Conservation (phyloP, 345 rosid genomes). For the Citrus hindsii region DNA sequence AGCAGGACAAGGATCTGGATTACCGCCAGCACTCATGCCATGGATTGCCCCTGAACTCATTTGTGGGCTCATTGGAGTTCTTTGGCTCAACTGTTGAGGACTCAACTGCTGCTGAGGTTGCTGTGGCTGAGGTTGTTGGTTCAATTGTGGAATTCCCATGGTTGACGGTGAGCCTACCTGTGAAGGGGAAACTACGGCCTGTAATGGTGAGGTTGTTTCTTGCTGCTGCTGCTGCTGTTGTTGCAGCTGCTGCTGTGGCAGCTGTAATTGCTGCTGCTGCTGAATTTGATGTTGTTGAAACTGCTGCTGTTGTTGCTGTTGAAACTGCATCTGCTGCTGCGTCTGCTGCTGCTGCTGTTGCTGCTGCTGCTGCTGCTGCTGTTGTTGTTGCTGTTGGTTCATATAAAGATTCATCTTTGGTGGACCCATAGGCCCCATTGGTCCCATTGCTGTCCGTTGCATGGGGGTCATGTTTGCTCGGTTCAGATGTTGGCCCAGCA, state of each 20-base stretch:
- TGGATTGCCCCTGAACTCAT: conserved; percentile 79
- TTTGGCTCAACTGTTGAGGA: conserved; percentile 64
- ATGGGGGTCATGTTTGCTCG: conserved; percentile 53
- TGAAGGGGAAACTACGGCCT: conserved; percentile 75
- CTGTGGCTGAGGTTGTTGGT: conserved; percentile 46
- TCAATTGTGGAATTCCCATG: conserved; percentile 60
- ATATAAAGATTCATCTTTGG: conserved; percentile 67
- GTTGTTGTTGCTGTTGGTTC: conserved; percentile 69
- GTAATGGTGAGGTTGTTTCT: conserved; percentile 59
- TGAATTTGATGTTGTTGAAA: conserved; percentile 29
- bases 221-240: conserved; percentile 31
- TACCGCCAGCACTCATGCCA: conserved; percentile 70
- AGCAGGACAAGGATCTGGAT: conserved; percentile 78
- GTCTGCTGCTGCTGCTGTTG: conserved; percentile 52
- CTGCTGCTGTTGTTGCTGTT: conserved; percentile 20
- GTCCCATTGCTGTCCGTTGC: conserved; percentile 61
- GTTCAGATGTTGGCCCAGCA: conserved; percentile 56
- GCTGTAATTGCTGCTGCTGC: conserved; percentile 37
- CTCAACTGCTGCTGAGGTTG: conserved; percentile 56
- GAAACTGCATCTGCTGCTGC: conserved; percentile 31
- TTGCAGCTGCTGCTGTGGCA: conserved; percentile 7
- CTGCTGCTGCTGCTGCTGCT: conserved; percentile 38
- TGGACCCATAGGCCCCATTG: conserved; percentile 80
- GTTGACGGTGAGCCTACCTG: conserved; percentile 76
- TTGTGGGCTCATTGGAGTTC: conserved; percentile 92